Evolutionary conservation across 2,329 filamentous ascomycete genomes (phyloP).

Genomic region (Penicillium sp.): DNA sequence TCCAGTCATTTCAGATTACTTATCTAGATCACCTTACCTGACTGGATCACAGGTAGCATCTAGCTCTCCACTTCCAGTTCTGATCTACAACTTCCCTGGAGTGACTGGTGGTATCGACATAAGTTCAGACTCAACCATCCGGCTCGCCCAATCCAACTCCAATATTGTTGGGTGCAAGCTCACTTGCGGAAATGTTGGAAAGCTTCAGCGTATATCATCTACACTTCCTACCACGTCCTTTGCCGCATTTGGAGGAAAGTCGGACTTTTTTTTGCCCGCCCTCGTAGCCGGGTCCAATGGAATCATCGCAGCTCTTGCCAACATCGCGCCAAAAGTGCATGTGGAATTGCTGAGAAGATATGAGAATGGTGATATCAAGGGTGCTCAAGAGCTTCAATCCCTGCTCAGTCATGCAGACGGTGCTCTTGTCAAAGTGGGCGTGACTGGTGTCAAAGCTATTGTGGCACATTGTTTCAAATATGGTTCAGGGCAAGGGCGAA

Average conservation of each 20-base stretch:
- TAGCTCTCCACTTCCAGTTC: constrained; percentile 47
- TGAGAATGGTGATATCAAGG: constrained; percentile 58
- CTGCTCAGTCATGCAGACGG: constrained; percentile 64
- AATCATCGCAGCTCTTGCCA: constrained; percentile 72
- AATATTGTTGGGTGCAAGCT: constrained; percentile 58
- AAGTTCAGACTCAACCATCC: constrained; percentile 50
- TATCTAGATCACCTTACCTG: too few relatives aligned
- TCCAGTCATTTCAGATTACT: too few relatives aligned
- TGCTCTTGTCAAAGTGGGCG: constrained; percentile 66
- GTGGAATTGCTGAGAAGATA: constrained; percentile 67
- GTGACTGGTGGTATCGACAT: constrained; percentile 51
- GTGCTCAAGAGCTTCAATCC: constrained; percentile 63
- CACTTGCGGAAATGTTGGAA: constrained; percentile 57
- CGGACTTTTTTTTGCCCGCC: constrained; percentile 71
- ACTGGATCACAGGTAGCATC: constrained; percentile 50
- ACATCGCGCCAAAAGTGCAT: constrained; percentile 69
- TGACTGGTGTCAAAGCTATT: constrained; percentile 70
- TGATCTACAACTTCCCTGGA: constrained; percentile 59
- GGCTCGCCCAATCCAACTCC: constrained; percentile 41
- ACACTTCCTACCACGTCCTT: constrained; percentile 38
- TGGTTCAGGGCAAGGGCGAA: constrained; percentile 34
- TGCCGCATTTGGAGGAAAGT: constrained; percentile 74
- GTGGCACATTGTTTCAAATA: constrained; percentile 70
- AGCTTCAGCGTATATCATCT: constrained; percentile 51
- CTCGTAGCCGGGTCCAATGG: constrained; percentile 64